These are phyloP conservation scores for Chlamydomonas sp. DNA, from an alignment of 139 green algal genomes.

Conservation along the genomic window DNA sequence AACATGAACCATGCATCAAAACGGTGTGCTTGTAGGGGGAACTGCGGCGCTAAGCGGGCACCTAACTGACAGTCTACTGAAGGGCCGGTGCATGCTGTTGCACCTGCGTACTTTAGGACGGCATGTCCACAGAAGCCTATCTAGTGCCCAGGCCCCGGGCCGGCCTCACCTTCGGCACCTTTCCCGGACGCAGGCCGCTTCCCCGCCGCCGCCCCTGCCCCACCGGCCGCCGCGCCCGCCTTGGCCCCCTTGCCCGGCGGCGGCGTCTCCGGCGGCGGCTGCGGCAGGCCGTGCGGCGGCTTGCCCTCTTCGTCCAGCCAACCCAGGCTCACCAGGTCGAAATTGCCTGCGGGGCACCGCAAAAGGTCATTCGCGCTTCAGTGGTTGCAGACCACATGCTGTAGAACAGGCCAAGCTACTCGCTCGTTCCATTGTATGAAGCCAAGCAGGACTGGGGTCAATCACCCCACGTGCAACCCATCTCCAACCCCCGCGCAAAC, in stretches of 20 bases:
- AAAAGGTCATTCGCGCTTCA: too few relatives aligned
- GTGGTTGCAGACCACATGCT: too few relatives aligned
- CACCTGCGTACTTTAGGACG: too few relatives aligned
- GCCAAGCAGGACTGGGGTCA: too few relatives aligned
- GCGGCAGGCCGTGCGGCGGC: conserved; percentile 30
- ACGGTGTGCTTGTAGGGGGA: background rate
- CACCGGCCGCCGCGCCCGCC: background rate
- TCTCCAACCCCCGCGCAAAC: too few relatives aligned
- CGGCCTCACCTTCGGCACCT: background rate
- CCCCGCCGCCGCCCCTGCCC: background rate
- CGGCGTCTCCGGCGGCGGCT: background rate
- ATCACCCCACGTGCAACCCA: background rate
- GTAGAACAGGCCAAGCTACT: too few relatives aligned
- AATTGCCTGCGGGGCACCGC: conserved; percentile 27
- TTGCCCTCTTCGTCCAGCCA: conserved; percentile 39
- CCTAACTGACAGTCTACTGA: too few relatives aligned
- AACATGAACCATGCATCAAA: background rate
- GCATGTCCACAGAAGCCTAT: too few relatives aligned
- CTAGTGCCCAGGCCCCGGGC: too few relatives aligned
- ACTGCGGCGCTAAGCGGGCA: background rate
- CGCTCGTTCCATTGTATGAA: too few relatives aligned
- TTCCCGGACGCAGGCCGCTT: background rate
- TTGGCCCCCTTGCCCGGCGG: conserved; percentile 6
- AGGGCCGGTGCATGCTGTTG: too few relatives aligned
- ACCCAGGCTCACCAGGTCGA: conserved; percentile 50